A percentile compares a stretch with the other conserved stretches of the same genome.
Conservation (phyloP, 768 basidiomycete genomes). For the Tricholoma terreum region DNA sequence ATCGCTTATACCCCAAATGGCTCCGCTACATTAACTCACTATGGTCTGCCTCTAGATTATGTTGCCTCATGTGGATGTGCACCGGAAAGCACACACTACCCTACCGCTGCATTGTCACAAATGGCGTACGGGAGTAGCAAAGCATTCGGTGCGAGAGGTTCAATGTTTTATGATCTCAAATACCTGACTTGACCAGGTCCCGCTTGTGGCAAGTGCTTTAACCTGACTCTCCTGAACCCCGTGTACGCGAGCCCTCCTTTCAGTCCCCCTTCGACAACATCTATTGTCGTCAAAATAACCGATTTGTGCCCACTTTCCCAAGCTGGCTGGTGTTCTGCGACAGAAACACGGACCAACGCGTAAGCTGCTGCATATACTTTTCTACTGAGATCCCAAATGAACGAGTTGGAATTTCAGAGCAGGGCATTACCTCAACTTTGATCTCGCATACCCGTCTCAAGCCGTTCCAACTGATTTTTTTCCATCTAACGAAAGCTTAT, state of each 20-base stretch:
- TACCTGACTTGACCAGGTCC: conserved; percentile 42
- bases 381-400: not conserved
- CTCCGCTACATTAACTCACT: conserved; percentile 77
- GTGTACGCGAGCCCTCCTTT: conserved; percentile 67
- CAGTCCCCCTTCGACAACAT: conserved; percentile 56
- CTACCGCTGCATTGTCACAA: conserved; percentile 77
- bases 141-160: conserved; percentile 47
- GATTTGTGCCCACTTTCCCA: conserved; percentile 70
- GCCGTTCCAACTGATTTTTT: conserved; percentile 73
- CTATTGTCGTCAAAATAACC: conserved; percentile 72
- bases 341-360: conserved; percentile 57
- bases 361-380: conserved; percentile 33
- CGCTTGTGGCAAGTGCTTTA: conserved; percentile 77
- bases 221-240: conserved; percentile 68
- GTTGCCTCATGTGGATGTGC: conserved; percentile 80
- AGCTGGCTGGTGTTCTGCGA: conserved; percentile 72
- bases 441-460: conserved; percentile 72
- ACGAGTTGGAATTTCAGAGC: conserved; percentile 42
- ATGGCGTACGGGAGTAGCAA: conserved; percentile 75
- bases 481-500: conserved; percentile 63
- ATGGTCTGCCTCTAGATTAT: conserved; percentile 51
- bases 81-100: conserved; percentile 61
- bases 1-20: conserved; percentile 62
- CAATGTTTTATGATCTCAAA: not conserved
- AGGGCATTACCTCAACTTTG: conserved; percentile 74